Evolutionary conservation across 257 asterid species (phyloP).

Genomic region (Jacaranda copaia): DNA sequence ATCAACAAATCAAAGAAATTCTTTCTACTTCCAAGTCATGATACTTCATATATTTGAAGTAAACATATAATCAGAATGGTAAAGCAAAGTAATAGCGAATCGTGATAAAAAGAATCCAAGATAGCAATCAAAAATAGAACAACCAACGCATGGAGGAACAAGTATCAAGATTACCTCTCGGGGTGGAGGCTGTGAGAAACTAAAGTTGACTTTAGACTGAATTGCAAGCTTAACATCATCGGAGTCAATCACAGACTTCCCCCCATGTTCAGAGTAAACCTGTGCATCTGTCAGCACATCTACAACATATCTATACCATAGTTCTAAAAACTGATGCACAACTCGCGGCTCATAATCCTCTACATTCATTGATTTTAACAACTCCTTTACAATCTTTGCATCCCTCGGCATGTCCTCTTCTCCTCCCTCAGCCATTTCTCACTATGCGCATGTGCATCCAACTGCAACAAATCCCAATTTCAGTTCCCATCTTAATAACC

Average conservation of each 20-base stretch:
- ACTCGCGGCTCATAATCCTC: conserved; percentile 91
- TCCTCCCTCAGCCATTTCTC: conserved; percentile 72
- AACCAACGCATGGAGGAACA: background rate
- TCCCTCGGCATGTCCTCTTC: conserved; percentile 85
- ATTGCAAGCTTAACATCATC: conserved; percentile 90
- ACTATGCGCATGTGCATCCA: background rate
- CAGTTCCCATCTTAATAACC: background rate
- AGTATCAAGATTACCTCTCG: conserved; percentile 65
- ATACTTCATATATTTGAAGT: no score
- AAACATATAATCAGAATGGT: background rate
- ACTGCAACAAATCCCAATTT: conserved; percentile 4
- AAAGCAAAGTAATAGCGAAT: background rate
- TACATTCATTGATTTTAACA: conserved; percentile 89
- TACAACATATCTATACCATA: conserved; percentile 80
- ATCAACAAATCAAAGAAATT: background rate
- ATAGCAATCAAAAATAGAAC: background rate
- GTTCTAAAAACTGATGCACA: conserved; percentile 78
- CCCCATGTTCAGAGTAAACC: conserved; percentile 87
- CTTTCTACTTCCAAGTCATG: no score
- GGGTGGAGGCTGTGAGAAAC: conserved; percentile 95
- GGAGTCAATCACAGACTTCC: conserved; percentile 69
- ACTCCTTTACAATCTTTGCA: conserved; percentile 82
- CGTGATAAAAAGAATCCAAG: background rate
- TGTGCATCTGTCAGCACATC: conserved; percentile 88
- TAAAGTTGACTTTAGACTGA: conserved; percentile 84